phyloP scores from a whole-genome alignment of 2,329 filamentous ascomycete species.

The Fusarium keratoplasticum region DNA sequence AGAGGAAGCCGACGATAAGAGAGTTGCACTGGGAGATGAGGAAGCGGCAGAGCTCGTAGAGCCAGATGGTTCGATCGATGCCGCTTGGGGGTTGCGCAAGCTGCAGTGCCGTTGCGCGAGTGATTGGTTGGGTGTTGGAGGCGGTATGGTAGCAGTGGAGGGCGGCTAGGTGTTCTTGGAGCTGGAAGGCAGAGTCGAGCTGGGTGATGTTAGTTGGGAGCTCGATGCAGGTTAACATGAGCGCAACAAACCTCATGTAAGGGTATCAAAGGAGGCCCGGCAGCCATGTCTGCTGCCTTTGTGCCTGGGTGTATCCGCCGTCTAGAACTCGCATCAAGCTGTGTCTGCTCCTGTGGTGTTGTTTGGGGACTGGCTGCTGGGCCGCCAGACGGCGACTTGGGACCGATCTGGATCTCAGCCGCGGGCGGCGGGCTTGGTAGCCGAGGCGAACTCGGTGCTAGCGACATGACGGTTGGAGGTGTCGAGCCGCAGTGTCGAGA shows the following conservation, averaged over 20 bases:
- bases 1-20: constrained; percentile 91
- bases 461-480: constrained; percentile 58
- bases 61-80: constrained; percentile 90
- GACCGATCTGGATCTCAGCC: constrained; percentile 91
- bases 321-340: constrained; percentile 78
- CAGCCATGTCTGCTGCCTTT: constrained; percentile 90
- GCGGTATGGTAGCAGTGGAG: constrained; percentile 85
- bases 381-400: constrained; percentile 77
- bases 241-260: constrained; percentile 76
- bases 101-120: constrained; percentile 77
- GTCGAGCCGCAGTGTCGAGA: constrained; percentile 13
- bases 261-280: constrained; percentile 88
- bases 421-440: constrained; percentile 95
- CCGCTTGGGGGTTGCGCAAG: constrained; percentile 84
- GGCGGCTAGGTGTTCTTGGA: constrained; percentile 96
- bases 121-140: constrained; percentile 76
- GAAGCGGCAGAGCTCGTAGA: constrained; percentile 97
- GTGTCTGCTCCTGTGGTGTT: constrained; percentile 71
- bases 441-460: constrained; percentile 84
- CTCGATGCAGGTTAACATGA: not conserved
- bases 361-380: constrained; percentile 64
- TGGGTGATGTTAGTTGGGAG: constrained; percentile 52
- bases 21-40: constrained; percentile 94
- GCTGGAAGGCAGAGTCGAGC: constrained; percentile 97
- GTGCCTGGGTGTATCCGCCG: constrained; percentile 93